Conservation (phyloP, 202 grass and related monocot genomes). For the Bolboschoenoplectus hybrid region DNA sequence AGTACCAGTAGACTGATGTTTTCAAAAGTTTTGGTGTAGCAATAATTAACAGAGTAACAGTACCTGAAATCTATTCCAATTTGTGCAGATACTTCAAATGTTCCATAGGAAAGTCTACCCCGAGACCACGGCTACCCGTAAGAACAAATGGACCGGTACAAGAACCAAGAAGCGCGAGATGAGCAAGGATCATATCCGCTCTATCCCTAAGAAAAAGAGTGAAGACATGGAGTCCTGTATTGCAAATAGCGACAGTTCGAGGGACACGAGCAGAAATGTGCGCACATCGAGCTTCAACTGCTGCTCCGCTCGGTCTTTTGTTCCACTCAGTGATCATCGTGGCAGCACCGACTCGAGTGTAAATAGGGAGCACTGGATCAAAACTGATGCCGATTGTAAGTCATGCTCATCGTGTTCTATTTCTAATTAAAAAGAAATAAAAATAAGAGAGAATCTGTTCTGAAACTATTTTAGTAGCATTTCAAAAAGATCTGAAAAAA, state of each 20-base stretch:
- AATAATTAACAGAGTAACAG: not conserved
- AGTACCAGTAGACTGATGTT: not conserved
- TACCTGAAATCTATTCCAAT: not conserved
- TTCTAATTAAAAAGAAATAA: not conserved
- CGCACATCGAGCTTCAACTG: slow-evolving; percentile 49
- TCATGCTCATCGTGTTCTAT: not conserved
- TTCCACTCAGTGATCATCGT: slow-evolving; percentile 37
- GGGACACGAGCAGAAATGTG: slow-evolving; percentile 46
- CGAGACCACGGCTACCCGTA: slow-evolving; percentile 54
- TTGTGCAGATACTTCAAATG: slow-evolving; percentile 87
- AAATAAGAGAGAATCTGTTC: not conserved
- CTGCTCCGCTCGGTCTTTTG: slow-evolving; percentile 56
- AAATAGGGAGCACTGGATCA: slow-evolving; percentile 93
- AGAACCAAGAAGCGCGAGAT: slow-evolving; percentile 40
- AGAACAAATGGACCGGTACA: slow-evolving; percentile 47
- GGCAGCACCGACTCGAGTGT: slow-evolving; percentile 33
- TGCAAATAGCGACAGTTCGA: slow-evolving; percentile 27
- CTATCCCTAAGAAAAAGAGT: not conserved
- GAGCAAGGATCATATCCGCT: not conserved
- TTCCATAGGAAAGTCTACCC: slow-evolving; percentile 97
- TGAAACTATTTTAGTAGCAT: not conserved
- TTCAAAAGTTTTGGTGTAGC: not conserved
- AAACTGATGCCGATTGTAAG: slow-evolving; percentile 96
- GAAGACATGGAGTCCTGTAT: not conserved
- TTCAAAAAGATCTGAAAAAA: too few species aligned